Evolutionary conservation across 2,329 filamentous ascomycete genomes (phyloP), one percentile per base, ranked within the genome.

Genomic region (Trichoderma breve): DNA sequence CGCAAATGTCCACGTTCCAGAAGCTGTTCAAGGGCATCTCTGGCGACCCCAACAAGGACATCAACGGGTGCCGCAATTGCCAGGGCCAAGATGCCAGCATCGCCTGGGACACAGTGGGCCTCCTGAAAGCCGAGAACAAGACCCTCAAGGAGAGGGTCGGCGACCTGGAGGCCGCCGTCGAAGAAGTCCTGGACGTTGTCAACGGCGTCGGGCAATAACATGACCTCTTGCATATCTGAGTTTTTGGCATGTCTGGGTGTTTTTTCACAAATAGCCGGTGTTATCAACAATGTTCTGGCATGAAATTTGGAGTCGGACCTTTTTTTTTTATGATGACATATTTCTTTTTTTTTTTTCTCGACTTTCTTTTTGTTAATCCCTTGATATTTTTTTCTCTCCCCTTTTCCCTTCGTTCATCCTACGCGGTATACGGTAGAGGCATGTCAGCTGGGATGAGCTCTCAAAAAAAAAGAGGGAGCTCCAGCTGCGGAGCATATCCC

Each of bases 31-130:
- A 81, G 75, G 81, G 82, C n/a, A 81, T 83, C 6, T 77, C 86
- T 2, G 82, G 82, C 14, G 81, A 83, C 58, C 66, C 74, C 21
- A 57, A 75, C 74, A 76, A 75, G 39, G 76, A 78, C 43, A 77
- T 72, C n/a, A 70, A 73, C 28, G 79, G 78, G 76, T 91, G 89
- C 75, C 76, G 79, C 39, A 91, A 90, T 75, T 91, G 90, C 78
- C 80, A 84, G 68, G 89, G 89, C 14, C 85, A 86, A 75, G 86
- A 88, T 67, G 83, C 86, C 14, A 88, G 87, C 74, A 83, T 89
- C 47, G 89, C 89, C 5, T 91, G 89, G 89, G 86, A 91, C 76
- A 90, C 89, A 4, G 89, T 90, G n/a, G 84, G 85, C 67, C 74
- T 90, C 61, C 80, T 91, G 72, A 83, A 88, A 51, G 87, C 88